These are phyloP conservation scores for Pistacia atlantica DNA, from an alignment of 345 rosid genomes.

Conservation along the genomic window DNA sequence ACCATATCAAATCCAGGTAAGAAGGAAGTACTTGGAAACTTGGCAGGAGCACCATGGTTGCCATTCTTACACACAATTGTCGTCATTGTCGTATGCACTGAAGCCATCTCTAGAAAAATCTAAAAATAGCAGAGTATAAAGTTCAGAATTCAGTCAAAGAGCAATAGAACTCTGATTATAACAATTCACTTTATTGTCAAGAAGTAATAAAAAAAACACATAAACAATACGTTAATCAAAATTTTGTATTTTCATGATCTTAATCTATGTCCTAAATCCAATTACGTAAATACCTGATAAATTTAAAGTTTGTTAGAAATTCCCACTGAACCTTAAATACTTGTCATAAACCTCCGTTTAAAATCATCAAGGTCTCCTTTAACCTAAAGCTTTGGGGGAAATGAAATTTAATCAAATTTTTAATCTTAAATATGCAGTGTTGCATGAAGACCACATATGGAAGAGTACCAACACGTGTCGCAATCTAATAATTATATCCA, in stretches of 20 bases:
- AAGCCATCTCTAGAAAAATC: slow-evolving; percentile 56
- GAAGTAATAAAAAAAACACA: too few species aligned
- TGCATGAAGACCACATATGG: not conserved
- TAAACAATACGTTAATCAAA: not conserved
- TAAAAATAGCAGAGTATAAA: not conserved
- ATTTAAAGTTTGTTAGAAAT: too few species aligned
- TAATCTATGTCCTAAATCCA: too few species aligned
- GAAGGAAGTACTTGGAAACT: slow-evolving; percentile 57
- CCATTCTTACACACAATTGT: slow-evolving; percentile 59
- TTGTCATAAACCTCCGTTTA: not conserved
- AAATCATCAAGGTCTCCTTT: not conserved
- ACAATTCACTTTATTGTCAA: too few species aligned
- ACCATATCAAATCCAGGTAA: slow-evolving; percentile 59
- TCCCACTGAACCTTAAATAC: too few species aligned
- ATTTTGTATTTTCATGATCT: too few species aligned
- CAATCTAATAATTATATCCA: too few species aligned
- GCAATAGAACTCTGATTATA: not conserved
- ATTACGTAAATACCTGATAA: too few species aligned
- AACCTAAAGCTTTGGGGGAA: not conserved
- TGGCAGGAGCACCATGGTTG: slow-evolving; percentile 41
- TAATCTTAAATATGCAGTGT: not conserved
- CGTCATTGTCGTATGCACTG: slow-evolving; percentile 55
- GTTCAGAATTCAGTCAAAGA: slow-evolving; percentile 1
- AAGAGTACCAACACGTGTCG: not conserved
- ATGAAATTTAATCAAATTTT: not conserved